Conservation (phyloP, 805 yeast species). For the Ogataea philodendri region DNA sequence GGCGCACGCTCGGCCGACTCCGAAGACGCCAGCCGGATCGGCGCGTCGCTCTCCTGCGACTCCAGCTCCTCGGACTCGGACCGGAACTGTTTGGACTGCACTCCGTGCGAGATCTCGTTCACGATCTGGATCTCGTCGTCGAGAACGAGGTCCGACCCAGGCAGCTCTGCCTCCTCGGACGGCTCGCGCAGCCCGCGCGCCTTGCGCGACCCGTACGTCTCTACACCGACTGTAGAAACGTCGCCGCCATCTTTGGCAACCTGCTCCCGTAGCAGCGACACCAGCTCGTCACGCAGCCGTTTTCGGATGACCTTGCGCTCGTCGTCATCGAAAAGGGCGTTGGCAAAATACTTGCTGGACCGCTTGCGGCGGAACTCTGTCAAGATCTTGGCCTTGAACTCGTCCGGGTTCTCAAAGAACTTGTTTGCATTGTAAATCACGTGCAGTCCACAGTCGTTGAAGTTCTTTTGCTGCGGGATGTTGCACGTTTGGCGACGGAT, state of each 20-base stretch:
- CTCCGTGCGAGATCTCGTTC: slow-evolving; percentile 1
- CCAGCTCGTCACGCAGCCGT: slow-evolving; percentile 24
- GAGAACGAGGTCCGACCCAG: slow-evolving; percentile 1
- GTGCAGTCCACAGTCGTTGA: slow-evolving; percentile 94
- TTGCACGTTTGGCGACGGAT: slow-evolving; percentile 37
- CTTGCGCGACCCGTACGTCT: slow-evolving; percentile 15
- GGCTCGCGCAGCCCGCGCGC: slow-evolving; percentile 7
- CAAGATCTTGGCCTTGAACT: slow-evolving; percentile 35
- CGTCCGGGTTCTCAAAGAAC: slow-evolving; percentile 49
- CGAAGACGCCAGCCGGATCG: slow-evolving; percentile 1
- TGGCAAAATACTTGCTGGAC: slow-evolving; percentile 11
- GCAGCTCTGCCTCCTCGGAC: slow-evolving; percentile 2
- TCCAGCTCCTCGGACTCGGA: too few species aligned
- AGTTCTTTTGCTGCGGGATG: slow-evolving; percentile 83
- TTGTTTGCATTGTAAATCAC: slow-evolving; percentile 70
- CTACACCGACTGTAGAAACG: slow-evolving; percentile 25
- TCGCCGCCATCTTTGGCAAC: slow-evolving; percentile 26
- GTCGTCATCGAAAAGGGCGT: slow-evolving; percentile 25
- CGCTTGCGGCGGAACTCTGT: slow-evolving; percentile 18
- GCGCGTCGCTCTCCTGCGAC: slow-evolving; percentile 1
- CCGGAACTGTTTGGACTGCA: too few species aligned
- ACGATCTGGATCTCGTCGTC: slow-evolving; percentile 14
- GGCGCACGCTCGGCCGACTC: not conserved
- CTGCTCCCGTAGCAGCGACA: slow-evolving; percentile 29
- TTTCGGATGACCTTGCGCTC: slow-evolving; percentile 29